phyloP scores from a whole-genome alignment of 306 rosid genomes.

The Quercus parvula region DNA sequence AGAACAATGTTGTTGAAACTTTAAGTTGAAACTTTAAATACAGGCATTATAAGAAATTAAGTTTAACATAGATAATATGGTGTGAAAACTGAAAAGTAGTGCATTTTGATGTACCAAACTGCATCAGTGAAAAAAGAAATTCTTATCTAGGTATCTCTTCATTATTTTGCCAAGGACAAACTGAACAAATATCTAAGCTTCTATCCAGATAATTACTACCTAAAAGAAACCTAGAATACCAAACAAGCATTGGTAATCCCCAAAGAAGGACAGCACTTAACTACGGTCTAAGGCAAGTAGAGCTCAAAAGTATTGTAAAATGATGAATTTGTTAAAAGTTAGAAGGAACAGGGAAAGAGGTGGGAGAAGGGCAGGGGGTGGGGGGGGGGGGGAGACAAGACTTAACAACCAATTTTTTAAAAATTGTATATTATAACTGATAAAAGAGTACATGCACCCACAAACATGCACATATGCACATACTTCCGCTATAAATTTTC shows the following conservation, averaged over 20 bases:
- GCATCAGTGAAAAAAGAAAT: not conserved
- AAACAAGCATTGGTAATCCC: not conserved
- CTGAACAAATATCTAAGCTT: not conserved
- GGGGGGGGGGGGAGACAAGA: not conserved
- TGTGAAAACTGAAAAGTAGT: not conserved
- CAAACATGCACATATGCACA: not conserved
- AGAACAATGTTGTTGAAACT: slow-evolving; percentile 17
- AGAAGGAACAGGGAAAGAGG: not conserved
- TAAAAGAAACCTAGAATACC: not conserved
- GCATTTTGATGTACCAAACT: not conserved
- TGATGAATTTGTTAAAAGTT: not conserved
- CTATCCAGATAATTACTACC: not conserved
- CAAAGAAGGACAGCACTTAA: not conserved
- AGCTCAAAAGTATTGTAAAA: not conserved
- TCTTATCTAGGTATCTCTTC: not conserved
- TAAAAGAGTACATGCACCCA: not conserved
- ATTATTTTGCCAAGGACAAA: not conserved
- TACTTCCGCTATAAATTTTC: not conserved
- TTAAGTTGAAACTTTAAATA: not conserved
- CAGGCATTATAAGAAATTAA: not conserved
- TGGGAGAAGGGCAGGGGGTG: no score
- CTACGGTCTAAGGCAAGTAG: not conserved
- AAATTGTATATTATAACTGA: not conserved
- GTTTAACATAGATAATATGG: no score
- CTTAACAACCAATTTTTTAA: not conserved